These are phyloP conservation scores for Letharia columbiana DNA, from an alignment of 495 filamentous ascomycete species.

Conservation along the genomic window DNA sequence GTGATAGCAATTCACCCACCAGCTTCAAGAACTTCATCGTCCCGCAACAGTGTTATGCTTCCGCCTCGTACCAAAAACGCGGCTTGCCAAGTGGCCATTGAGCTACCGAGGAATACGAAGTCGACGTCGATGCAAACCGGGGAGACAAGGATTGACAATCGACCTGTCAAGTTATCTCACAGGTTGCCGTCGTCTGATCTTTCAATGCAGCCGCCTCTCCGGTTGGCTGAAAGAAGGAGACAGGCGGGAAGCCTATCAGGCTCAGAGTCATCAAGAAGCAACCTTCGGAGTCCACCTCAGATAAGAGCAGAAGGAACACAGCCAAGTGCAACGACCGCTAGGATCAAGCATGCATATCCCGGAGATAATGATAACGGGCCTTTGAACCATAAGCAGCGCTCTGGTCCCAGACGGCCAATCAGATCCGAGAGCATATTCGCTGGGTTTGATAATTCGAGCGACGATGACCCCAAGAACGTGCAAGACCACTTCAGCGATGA, in stretches of 20 bases:
- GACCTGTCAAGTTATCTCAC: constrained; percentile 62
- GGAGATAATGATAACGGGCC: constrained; percentile 81
- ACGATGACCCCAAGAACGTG: constrained; percentile 37
- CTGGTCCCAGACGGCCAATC: constrained; percentile 57
- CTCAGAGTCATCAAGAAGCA: constrained; percentile 11
- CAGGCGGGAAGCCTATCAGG: constrained; percentile 18
- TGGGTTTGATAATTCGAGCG: constrained; percentile 60
- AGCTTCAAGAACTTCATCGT: constrained; percentile 54
- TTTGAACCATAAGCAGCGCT: constrained; percentile 47
- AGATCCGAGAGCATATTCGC: constrained; percentile 79
- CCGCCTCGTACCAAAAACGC: constrained; percentile 57
- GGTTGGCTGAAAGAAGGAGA: constrained; percentile 34
- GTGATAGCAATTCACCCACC: constrained; percentile 61
- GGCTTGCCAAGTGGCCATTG: constrained; percentile 44
- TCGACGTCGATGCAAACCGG: constrained; percentile 75
- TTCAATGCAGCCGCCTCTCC: constrained; percentile 46
- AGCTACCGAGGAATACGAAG: constrained; percentile 31
- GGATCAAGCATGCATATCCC: constrained; percentile 54
- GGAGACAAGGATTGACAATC: constrained; percentile 68
- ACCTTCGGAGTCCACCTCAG: constrained; percentile 12
- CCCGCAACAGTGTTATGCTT: constrained; percentile 49
- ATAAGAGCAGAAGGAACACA: constrained; percentile 6
- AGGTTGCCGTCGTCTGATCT: constrained; percentile 70
- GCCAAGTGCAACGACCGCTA: constrained; percentile 16
- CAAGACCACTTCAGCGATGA: constrained; percentile 48